Evolutionary conservation across 352 stramenopile species (phyloP), one percentile per base, ranked within the genome.

Genomic region (Phytophthora hibernalis): DNA sequence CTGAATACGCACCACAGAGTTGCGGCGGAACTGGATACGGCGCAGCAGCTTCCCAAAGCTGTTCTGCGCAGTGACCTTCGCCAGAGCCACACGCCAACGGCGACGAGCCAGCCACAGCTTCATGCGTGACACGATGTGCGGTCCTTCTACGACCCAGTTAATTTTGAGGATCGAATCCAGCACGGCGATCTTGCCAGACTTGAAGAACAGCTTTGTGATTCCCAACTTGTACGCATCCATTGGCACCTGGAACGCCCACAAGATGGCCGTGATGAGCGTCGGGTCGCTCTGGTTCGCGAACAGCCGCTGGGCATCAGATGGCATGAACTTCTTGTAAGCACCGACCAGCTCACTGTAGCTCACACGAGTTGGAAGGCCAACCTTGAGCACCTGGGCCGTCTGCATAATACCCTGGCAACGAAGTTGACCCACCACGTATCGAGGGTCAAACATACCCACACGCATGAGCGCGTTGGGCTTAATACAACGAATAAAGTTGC

Each of bases 401-500:
- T 91, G 85, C 31, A 97, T 79, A 48, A 97, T 97, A 65, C 89
- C 90, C 18, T 92, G 86, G 72, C 86, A 95, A 55, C 91, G 92
- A 43, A 97, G 78, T 66, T 97, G 91, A 30, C 91, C 87, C 35
- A 96, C 89, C 20, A 97, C 91, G 43, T 95, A 95, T 20, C 86
- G 79, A 47, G 87, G 83, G 64, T 99, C 95, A 49, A 96, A 96
- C 35, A 85, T 47, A 4, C 80, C 81, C 3, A 85, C 58, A 9
- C 74, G 75, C 86, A 95, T 95, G 26, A 83, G 83, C 22, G 83
- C 78, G 63, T 97, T 97, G 15, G 97, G 90, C 68, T 97, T 97
- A 72, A 97, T 95, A 65, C 89, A 96, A n/a, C 90, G 90, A 52
- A 97, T 93, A 52, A 96, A 97, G 69, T 93, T 92, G 61, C 88